Conservation (phyloP, 2,329 filamentous ascomycete species). For the Whalleya microplaca region DNA sequence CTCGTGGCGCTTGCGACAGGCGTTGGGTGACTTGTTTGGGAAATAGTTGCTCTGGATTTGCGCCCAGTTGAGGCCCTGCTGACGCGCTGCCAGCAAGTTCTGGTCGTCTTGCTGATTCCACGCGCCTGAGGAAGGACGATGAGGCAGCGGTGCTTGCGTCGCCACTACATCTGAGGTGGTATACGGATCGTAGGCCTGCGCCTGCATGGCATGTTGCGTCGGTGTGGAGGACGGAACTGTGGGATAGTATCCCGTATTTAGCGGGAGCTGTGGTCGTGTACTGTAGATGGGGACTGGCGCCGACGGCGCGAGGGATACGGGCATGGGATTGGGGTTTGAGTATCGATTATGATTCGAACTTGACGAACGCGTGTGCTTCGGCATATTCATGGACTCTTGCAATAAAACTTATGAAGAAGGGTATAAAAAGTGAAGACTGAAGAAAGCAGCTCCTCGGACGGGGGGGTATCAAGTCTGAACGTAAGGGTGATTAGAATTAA, state of each 20-base stretch:
- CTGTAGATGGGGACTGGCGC: conserved; percentile 46
- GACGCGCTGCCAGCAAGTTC: conserved; percentile 70
- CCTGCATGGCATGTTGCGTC: conserved; percentile 40
- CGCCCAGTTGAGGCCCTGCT: conserved; percentile 80
- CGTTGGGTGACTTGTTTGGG: conserved; percentile 76
- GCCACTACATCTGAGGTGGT: conserved; percentile 36
- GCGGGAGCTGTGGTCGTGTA: conserved; percentile 45
- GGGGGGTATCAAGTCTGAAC: conserved; percentile 21
- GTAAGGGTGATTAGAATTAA: conserved; percentile 34
- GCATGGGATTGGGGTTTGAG: conserved; percentile 39
- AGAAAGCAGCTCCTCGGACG: conserved; percentile 16
- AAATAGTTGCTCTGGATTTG: conserved; percentile 80
- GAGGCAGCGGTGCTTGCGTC: conserved; percentile 43
- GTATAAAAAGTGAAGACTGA: conserved; percentile 23
- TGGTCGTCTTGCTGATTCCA: conserved; percentile 79
- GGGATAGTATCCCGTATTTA: conserved; percentile 44
- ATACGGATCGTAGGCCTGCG: conserved; percentile 47
- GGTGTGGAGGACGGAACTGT: conserved; percentile 39
- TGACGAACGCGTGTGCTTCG: conserved; percentile 48
- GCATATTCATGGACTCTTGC: conserved; percentile 42
- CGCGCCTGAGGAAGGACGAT: conserved; percentile 64
- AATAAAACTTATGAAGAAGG: conserved; percentile 14
- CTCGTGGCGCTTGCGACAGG: conserved; percentile 88
- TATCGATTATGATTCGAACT: conserved; percentile 43
- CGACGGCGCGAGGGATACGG: conserved; percentile 45